A percentile compares a stretch with the other conserved stretches of the same genome.
phyloP scores from a whole-genome alignment of 495 filamentous ascomycete species.

The Jackrogersella multiformis region DNA sequence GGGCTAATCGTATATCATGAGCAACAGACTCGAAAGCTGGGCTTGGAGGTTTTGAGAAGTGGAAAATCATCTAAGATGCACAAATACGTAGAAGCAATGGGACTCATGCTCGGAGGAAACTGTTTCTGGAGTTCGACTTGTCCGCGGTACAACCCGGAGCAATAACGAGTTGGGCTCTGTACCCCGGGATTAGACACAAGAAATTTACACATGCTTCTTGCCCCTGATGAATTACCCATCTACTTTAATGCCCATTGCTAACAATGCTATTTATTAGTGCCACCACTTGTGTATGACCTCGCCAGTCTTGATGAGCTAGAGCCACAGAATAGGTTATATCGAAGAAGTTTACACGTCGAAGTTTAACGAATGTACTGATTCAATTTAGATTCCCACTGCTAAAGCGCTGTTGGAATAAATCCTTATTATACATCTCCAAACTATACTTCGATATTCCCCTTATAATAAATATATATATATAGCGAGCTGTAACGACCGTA shows the following conservation, averaged over 20 bases:
- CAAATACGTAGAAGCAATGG: slow-evolving; percentile 8
- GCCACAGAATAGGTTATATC: no score
- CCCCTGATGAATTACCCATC: no score
- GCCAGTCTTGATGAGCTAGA: no score
- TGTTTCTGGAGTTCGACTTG: slow-evolving; percentile 9
- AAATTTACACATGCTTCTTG: no score
- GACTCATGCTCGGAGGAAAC: slow-evolving; percentile 7
- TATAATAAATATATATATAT: neutral
- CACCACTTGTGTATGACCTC: no score
- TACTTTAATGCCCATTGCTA: no score
- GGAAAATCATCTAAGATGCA: neutral
- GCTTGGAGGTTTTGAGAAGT: slow-evolving; percentile 2
- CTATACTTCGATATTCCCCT: neutral
- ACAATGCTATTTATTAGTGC: no score
- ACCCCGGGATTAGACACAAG: no score
- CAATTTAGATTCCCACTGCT: neutral
- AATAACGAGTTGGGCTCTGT: no score
- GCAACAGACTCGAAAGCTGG: slow-evolving; percentile 7
- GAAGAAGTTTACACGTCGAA: no score
- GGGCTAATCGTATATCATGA: slow-evolving; percentile 9
- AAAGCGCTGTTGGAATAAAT: neutral
- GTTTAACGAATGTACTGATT: no score
- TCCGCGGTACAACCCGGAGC: slow-evolving; percentile 1
- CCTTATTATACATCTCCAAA: slow-evolving; percentile 7
- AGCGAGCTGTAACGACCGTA: slow-evolving; percentile 1